These are phyloP conservation scores for Zygnema circumcarinatum DNA, from an alignment of 139 green algal genomes.

Conservation along the genomic window DNA sequence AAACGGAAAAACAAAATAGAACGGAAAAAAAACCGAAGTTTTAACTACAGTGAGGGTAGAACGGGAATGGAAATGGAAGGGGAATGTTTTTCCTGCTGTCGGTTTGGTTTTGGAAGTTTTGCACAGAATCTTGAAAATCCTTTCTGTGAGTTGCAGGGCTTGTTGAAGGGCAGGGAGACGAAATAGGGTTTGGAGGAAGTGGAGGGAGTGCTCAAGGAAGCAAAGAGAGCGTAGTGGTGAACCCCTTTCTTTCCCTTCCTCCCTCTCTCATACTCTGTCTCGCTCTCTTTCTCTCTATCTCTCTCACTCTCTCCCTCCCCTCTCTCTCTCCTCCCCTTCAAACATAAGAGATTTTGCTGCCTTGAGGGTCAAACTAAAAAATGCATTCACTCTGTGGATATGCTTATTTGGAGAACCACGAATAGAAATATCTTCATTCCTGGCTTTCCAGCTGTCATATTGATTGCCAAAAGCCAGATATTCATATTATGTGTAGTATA, in stretches of 20 bases:
- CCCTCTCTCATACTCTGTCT: slow-evolving; percentile 12
- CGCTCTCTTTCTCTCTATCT: not conserved
- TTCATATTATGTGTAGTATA: not conserved
- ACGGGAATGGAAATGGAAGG: not conserved
- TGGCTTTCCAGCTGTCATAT: not conserved
- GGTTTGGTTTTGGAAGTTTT: not conserved
- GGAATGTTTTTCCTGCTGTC: not conserved
- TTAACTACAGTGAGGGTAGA: not conserved
- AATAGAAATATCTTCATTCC: not conserved
- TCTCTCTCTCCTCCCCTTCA: not conserved
- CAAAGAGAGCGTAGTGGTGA: slow-evolving; percentile 23
- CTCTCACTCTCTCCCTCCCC: not conserved
- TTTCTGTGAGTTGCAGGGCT: not conserved
- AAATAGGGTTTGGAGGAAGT: slow-evolving; percentile 9
- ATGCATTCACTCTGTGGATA: not conserved
- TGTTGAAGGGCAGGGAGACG: not conserved
- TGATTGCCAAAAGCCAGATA: not conserved
- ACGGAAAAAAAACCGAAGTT: too few species aligned
- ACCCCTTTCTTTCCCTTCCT: not conserved
- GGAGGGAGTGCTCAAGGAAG: not conserved
- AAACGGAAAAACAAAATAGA: too few species aligned
- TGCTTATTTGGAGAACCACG: not conserved
- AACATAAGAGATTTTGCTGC: not conserved
- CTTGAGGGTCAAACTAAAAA: not conserved
- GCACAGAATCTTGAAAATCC: not conserved